These are phyloP conservation scores for Rhododendron kiyosumense DNA, from an alignment of 148 eudicot genomes.

Conservation along the genomic window DNA sequence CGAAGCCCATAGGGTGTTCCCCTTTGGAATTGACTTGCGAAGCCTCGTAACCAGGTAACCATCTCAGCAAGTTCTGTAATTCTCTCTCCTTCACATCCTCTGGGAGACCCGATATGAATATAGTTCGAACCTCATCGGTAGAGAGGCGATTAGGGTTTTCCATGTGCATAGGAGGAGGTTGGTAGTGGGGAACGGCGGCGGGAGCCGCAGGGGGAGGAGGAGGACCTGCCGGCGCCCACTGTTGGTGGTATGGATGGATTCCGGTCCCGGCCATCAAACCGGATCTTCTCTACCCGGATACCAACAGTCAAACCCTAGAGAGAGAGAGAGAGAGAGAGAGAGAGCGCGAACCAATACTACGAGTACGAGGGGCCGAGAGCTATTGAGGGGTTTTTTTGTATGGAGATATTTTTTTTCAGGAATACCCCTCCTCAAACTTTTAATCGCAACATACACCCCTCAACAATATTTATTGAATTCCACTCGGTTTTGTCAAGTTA, in stretches of 20 bases:
- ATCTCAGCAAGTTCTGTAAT: constrained; percentile 68
- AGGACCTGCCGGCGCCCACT: constrained; percentile 16
- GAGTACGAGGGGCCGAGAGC: neutral
- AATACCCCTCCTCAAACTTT: neutral
- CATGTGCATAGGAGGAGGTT: constrained; percentile 24
- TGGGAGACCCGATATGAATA: constrained; percentile 86
- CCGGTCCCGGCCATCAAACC: constrained; percentile 48
- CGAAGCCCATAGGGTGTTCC: constrained; percentile 88
- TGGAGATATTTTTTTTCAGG: neutral
- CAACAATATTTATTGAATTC: too few relatives aligned
- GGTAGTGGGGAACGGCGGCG: constrained; percentile 28
- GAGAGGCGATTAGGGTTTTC: constrained; percentile 25
- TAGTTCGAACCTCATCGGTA: constrained; percentile 63
- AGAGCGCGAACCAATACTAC: neutral
- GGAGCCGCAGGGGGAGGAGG: constrained; percentile 38
- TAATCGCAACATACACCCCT: too few relatives aligned
- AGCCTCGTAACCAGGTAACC: constrained; percentile 99
- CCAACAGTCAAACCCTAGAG: neutral
- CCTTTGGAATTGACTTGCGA: constrained; percentile 91
- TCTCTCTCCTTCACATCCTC: constrained; percentile 96
- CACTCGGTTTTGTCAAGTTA: too few relatives aligned
- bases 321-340: neutral
- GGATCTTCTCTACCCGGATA: neutral
- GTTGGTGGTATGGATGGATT: constrained; percentile 56
- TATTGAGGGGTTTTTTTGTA: neutral